Evolutionary conservation across 2,329 filamentous ascomycete species (phyloP).

Genomic region (Calonectria multiphialidica): DNA sequence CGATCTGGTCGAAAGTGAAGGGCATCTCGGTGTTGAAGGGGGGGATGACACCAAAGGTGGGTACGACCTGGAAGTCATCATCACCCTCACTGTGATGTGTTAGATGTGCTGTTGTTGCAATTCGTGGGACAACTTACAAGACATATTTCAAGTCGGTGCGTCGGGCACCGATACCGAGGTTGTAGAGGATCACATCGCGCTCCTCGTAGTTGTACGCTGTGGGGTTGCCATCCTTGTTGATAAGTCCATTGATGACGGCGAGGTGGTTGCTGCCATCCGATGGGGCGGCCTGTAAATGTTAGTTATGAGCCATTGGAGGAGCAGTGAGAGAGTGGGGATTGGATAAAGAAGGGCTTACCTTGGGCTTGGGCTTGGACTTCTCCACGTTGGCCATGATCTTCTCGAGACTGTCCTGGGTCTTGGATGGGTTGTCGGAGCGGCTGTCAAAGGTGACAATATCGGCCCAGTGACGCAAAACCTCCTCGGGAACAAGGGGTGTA

Average conservation of each 20-base stretch:
- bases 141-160: conserved; percentile 87
- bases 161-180: conserved; percentile 93
- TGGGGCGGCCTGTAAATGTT: conserved; percentile 23
- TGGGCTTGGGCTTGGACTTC: conserved; percentile 80
- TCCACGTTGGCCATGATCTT: conserved; percentile 86
- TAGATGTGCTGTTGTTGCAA: background rate
- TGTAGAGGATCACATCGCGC: conserved; percentile 93
- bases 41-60: conserved; percentile 97
- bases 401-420: conserved; percentile 80
- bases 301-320: background rate
- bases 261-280: conserved; percentile 73
- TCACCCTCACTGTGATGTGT: conserved; percentile 74
- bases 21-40: conserved; percentile 87
- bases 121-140: conserved; percentile 63
- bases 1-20: conserved; percentile 83
- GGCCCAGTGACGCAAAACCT: conserved; percentile 80
- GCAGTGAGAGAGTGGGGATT: background rate
- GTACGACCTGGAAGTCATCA: conserved; percentile 93
- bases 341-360: conserved; percentile 62
- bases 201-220: conserved; percentile 88
- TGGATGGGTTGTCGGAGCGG: conserved; percentile 87
- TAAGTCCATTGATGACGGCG: conserved; percentile 80
- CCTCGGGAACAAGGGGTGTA: conserved; percentile 85
- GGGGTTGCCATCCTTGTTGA: conserved; percentile 76
- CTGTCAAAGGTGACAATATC: conserved; percentile 89